These are phyloP conservation scores for Fusarium guadeloupense DNA, from an alignment of 2,329 filamentous ascomycete genomes.

Conservation along the genomic window DNA sequence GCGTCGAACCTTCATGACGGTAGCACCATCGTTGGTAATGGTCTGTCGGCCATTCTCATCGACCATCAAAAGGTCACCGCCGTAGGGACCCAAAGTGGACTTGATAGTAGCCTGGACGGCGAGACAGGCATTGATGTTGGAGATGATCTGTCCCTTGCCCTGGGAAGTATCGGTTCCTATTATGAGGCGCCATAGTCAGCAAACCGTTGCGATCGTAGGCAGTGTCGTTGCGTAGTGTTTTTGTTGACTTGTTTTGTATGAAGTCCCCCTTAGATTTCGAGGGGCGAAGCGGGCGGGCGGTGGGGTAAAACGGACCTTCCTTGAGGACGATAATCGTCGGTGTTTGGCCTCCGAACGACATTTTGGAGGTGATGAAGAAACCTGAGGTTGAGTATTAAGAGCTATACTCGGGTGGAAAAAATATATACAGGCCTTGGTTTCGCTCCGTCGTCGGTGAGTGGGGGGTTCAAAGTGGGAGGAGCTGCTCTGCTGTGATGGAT, in stretches of 20 bases:
- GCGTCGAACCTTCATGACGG: constrained; percentile 88
- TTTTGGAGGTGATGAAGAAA: constrained; percentile 53
- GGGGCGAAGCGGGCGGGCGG: constrained; percentile 45
- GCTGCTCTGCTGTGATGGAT: constrained; percentile 50
- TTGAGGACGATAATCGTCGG: constrained; percentile 98
- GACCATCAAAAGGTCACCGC: constrained; percentile 94
- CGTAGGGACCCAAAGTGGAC: constrained; percentile 94
- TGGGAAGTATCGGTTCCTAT: constrained; percentile 96
- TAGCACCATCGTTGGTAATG: constrained; percentile 98
- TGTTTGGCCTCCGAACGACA: constrained; percentile 98
- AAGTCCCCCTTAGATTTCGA: constrained; percentile 30
- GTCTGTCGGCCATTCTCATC: constrained; percentile 96
- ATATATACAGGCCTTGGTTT: constrained; percentile 21
- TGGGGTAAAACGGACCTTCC: constrained; percentile 77
- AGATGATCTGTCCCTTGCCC: constrained; percentile 94
- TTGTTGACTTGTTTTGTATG: constrained; percentile 13
- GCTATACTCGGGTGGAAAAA: constrained; percentile 16
- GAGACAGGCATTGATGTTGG: constrained; percentile 98
- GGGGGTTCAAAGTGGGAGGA: constrained; percentile 43
- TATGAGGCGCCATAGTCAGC: constrained; percentile 31
- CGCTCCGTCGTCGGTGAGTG: constrained; percentile 17
- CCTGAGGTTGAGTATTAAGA: constrained; percentile 14
- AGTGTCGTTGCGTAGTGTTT: constrained; percentile 3
- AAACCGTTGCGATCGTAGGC: constrained; percentile 9
- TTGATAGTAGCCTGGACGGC: constrained; percentile 96